Evolutionary conservation across 805 yeast genomes (phyloP), one percentile per base, ranked within the genome.

Genomic region (Zygosaccharomyces kombuchaensis): DNA sequence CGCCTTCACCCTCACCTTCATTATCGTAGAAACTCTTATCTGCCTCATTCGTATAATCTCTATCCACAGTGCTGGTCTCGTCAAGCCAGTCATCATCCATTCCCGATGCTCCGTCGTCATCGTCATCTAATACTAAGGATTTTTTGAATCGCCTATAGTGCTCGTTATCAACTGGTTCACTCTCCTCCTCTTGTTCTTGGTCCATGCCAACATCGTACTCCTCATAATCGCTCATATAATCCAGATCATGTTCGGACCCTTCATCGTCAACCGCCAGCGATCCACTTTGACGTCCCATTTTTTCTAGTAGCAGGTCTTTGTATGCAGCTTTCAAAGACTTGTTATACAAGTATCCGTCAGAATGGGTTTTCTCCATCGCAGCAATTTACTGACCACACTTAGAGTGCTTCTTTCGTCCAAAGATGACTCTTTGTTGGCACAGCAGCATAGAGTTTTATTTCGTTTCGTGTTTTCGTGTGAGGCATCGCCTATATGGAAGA

Each of bases 41-140:
- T 7, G 58, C 59, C 45, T 53, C 59, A 35, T 52, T 55, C 4
- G 59, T 52, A 30, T 56, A 53, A 21, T 53, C 58, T 14, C 50
- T 49, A 31, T 53, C 58, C 23, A 50, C 41, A 27, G 53, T 49
- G 25, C 53, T 54, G 17, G 46, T 44, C 12, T 52, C 56, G 39
- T 53, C 53, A 19, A 52, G 40, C 50, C 53, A 52, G 22, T 44
- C 48, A 30, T 45, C 55, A 34, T 45, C 44, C 14, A 29, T 27
- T 4, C 44, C 52, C 17, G 56, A 51, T 8, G 42, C 29, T 31
- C 44, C 45, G 17, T 47, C 52, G n/a, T 47, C 42, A 14, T 47
- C 56, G 12, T 46, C 48, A 10, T 50, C 52, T 14, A 45, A 48
- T 39, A 54, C 35, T 29, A 52, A 23, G 12, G 56, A 54, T 29